Evolutionary conservation across 208 protist genomes (phyloP).

Genomic region (Jaenimonas drosophilae): DNA sequence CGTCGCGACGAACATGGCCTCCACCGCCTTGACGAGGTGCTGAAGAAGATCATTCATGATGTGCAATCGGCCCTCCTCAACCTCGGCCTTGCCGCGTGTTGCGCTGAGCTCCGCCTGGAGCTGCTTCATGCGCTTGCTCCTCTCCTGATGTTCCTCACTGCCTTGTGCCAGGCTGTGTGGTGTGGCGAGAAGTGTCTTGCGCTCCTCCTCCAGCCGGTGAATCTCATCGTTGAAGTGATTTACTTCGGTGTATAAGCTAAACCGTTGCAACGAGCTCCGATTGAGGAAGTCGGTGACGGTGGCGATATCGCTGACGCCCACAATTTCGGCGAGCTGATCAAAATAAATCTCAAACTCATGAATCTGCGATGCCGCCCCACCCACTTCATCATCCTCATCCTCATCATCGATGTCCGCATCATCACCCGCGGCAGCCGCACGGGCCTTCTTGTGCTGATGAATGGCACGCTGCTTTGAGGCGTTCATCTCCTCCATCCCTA

Average conservation of each 20-base stretch:
- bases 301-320: constrained; percentile 25
- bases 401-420: neutral
- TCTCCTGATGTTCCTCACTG: neutral
- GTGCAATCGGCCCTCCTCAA: constrained; percentile 1
- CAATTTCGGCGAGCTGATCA: constrained; percentile 28
- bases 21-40: constrained; percentile 18
- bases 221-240: constrained; percentile 36
- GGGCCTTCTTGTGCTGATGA: constrained; percentile 3
- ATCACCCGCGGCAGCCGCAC: neutral
- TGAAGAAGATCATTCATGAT: constrained; percentile 8
- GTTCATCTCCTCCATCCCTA: constrained; percentile 22
- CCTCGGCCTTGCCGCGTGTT: neutral
- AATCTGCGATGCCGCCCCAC: neutral
- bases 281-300: constrained; percentile 51
- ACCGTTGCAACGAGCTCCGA: constrained; percentile 27
- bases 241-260: constrained; percentile 40
- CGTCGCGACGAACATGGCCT: constrained; percentile 27
- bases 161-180: neutral
- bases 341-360: constrained; percentile 9
- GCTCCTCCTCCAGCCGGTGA: constrained; percentile 12
- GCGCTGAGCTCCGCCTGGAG: constrained; percentile 3
- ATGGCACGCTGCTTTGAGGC: constrained; percentile 3
- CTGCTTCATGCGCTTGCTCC: constrained; percentile 3
- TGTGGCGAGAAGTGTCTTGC: neutral
- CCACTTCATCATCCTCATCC: constrained; percentile 3